A percentile compares a stretch with the other conserved stretches of the same genome.
Conservation (phyloP, 768 basidiomycete species). For the Macrocybe gigantea region DNA sequence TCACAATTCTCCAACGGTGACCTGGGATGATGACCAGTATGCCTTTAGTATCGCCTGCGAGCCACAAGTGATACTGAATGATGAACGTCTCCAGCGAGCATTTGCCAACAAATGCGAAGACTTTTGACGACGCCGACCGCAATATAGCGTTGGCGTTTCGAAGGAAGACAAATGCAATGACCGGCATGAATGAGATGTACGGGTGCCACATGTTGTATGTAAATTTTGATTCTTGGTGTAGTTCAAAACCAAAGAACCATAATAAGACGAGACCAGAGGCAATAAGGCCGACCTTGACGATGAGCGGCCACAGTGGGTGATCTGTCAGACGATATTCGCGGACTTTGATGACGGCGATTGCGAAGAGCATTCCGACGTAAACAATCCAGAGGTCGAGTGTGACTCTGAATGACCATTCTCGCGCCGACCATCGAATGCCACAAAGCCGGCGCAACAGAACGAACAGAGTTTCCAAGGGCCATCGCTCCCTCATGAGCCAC, state of each 20-base stretch:
- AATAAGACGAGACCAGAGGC: slow-evolving; percentile 47
- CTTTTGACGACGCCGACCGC: slow-evolving; percentile 60
- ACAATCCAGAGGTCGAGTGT: slow-evolving; percentile 87
- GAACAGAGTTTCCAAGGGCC: slow-evolving; percentile 64
- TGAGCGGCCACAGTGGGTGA: slow-evolving; percentile 56
- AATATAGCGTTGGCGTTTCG: slow-evolving; percentile 70
- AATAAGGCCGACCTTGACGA: slow-evolving; percentile 42
- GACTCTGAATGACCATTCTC: slow-evolving; percentile 87
- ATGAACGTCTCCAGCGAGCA: slow-evolving; percentile 92
- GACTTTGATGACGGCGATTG: slow-evolving; percentile 68
- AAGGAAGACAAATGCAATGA: slow-evolving; percentile 67
- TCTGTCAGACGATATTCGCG: slow-evolving; percentile 70
- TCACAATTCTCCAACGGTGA: slow-evolving; percentile 65
- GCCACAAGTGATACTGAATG: slow-evolving; percentile 85
- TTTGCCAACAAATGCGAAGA: slow-evolving; percentile 78
- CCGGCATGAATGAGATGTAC: slow-evolving; percentile 76
- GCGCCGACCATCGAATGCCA: slow-evolving; percentile 77
- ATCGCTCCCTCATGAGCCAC: slow-evolving; percentile 56
- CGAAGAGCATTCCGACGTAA: slow-evolving; percentile 79
- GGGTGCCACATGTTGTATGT: slow-evolving; percentile 84
- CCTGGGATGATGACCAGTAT: slow-evolving; percentile 77
- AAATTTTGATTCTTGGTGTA: slow-evolving; percentile 73
- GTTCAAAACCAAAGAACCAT: slow-evolving; percentile 84
- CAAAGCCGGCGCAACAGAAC: slow-evolving; percentile 55
- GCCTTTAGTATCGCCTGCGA: slow-evolving; percentile 80